Percentiles rank a stretch among this genome's conserved stretches.
phyloP scores from a whole-genome alignment of 1,284 basidiomycete species.

The Somion occarium region DNA sequence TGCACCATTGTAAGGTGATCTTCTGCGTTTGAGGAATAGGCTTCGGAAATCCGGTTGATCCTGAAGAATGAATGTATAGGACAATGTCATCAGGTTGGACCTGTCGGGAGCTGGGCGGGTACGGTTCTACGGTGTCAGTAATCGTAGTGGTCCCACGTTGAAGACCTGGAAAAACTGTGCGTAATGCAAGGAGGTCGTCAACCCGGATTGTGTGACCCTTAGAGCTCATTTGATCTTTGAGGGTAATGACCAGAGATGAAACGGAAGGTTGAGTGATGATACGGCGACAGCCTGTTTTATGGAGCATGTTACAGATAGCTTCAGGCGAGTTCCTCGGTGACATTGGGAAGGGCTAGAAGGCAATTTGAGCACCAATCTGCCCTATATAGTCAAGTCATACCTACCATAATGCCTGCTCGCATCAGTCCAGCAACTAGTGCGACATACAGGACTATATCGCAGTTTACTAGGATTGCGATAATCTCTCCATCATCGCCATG shows the following conservation, averaged over 20 bases:
- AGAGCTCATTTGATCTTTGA: background rate
- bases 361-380: no score
- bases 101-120: background rate
- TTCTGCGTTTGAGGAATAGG: slow-evolving; percentile 7
- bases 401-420: slow-evolving; percentile 25
- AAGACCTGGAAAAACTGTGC: background rate
- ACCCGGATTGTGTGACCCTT: background rate
- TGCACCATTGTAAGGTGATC: slow-evolving; percentile 10
- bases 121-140: background rate
- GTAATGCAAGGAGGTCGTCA: background rate
- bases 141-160: background rate
- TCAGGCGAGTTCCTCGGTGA: slow-evolving; percentile 13
- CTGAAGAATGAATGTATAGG: slow-evolving; percentile 3
- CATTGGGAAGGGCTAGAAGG: slow-evolving; percentile 24
- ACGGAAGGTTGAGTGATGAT: slow-evolving; percentile 9
- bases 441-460: slow-evolving; percentile 28
- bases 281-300: slow-evolving; percentile 10
- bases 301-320: slow-evolving; percentile 13
- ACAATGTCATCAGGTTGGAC: slow-evolving; percentile 1
- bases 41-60: slow-evolving; percentile 5
- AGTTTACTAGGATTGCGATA: slow-evolving; percentile 27
- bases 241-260: background rate
- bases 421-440: slow-evolving; percentile 25
- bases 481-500: slow-evolving; percentile 22
- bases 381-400: no score